phyloP scores from a whole-genome alignment of 768 basidiomycete genomes.

The Lentinula raphanica region DNA sequence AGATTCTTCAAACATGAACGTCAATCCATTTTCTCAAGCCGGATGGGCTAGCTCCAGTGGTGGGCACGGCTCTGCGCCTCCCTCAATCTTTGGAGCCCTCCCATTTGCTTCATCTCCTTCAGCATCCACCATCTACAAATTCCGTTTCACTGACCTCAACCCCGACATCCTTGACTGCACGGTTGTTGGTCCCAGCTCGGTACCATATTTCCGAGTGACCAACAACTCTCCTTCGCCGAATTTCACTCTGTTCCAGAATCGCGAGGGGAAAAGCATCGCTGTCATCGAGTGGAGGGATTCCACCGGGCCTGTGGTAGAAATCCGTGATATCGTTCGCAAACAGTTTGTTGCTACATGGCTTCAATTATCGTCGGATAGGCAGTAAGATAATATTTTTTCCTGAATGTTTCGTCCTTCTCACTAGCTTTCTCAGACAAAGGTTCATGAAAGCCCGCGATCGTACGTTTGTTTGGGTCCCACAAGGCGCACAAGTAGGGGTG shows the following conservation, averaged over 20 bases:
- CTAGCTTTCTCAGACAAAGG: neutral
- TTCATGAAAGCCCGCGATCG: slow-evolving; percentile 1
- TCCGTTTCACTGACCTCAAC: slow-evolving; percentile 36
- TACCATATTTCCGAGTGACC: slow-evolving; percentile 33
- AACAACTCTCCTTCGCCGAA: slow-evolving; percentile 29
- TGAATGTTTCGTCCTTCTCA: neutral
- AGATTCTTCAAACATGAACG: neutral
- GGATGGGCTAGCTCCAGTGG: slow-evolving; percentile 1
- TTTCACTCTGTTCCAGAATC: slow-evolving; percentile 33
- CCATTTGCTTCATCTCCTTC: slow-evolving; percentile 24
- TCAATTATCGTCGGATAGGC: slow-evolving; percentile 27
- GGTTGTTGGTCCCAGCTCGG: slow-evolving; percentile 37
- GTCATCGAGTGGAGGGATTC: slow-evolving; percentile 33
- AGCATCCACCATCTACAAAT: slow-evolving; percentile 24
- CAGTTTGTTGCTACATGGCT: slow-evolving; percentile 37
- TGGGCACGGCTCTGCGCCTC: slow-evolving; percentile 12
- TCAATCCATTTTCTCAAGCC: slow-evolving; percentile 9
- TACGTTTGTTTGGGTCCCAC: slow-evolving; percentile 14
- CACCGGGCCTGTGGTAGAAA: slow-evolving; percentile 26
- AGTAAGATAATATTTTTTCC: slow-evolving; percentile 20
- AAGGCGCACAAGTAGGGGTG: slow-evolving; percentile 20
- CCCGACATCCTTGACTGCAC: slow-evolving; percentile 38
- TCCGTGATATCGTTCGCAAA: slow-evolving; percentile 26
- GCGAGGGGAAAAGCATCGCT: slow-evolving; percentile 29
- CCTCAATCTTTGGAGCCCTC: slow-evolving; percentile 41